A percentile compares a stretch with the other conserved stretches of the same genome.
phyloP scores from a whole-genome alignment of 805 yeast genomes.

The Saitoella complicata region DNA sequence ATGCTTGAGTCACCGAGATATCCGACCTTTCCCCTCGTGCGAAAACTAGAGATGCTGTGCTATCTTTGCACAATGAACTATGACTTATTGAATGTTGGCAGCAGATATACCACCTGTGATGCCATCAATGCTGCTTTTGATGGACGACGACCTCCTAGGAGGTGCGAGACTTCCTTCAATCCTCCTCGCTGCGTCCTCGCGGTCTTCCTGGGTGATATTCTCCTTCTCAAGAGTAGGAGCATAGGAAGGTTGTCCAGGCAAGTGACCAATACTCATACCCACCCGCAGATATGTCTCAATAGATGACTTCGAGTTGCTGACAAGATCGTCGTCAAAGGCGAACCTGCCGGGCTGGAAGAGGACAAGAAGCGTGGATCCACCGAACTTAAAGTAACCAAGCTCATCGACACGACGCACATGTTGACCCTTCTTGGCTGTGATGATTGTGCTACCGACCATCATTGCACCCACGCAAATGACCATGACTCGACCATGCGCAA shows the following conservation, averaged over 20 bases:
- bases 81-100: too few species aligned
- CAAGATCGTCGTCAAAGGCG: slow-evolving; percentile 56
- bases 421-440: slow-evolving; percentile 50
- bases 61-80: too few species aligned
- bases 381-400: slow-evolving; percentile 87
- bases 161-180: slow-evolving; percentile 8
- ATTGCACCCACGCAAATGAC: slow-evolving; percentile 87
- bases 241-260: slow-evolving; percentile 32
- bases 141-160: background rate
- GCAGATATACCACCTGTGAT: too few species aligned
- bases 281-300: slow-evolving; percentile 70
- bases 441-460: slow-evolving; percentile 90
- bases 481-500: slow-evolving; percentile 60
- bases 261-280: slow-evolving; percentile 85
- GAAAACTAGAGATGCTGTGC: too few species aligned
- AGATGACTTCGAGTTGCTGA: slow-evolving; percentile 46
- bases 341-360: slow-evolving; percentile 34
- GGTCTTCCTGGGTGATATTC: slow-evolving; percentile 4
- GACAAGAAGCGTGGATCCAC: slow-evolving; percentile 75
- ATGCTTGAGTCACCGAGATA: too few species aligned
- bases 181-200: slow-evolving; percentile 9
- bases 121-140: background rate
- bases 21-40: too few species aligned
- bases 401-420: slow-evolving; percentile 56
- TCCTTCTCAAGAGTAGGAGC: slow-evolving; percentile 32